Conservation (phyloP, 768 basidiomycete genomes). For the Boletus patriciae region DNA sequence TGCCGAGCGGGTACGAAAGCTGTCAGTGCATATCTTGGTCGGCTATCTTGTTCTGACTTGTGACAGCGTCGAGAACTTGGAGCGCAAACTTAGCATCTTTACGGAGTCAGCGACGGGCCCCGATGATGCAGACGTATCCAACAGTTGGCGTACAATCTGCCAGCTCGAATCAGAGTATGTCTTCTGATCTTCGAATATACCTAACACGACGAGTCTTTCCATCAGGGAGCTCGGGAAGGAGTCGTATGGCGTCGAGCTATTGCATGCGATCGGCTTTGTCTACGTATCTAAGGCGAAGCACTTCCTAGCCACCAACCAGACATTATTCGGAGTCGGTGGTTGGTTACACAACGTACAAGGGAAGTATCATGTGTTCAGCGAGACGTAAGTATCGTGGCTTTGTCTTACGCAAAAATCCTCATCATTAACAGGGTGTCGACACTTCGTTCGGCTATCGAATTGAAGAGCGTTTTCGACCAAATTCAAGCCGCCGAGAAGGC, state of each 20-base stretch:
- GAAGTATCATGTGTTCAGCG: slow-evolving; percentile 91
- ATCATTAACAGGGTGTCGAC: slow-evolving; percentile 66
- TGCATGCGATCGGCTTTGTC: slow-evolving; percentile 85
- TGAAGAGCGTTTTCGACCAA: slow-evolving; percentile 89
- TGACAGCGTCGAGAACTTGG: slow-evolving; percentile 61
- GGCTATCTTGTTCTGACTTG: background rate
- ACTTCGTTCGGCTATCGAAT: slow-evolving; percentile 80
- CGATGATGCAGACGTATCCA: slow-evolving; percentile 64
- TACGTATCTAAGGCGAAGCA: slow-evolving; percentile 84
- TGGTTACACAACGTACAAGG: slow-evolving; percentile 93
- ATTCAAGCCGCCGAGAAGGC: slow-evolving; percentile 88
- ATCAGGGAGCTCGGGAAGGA: slow-evolving; percentile 77
- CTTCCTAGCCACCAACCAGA: slow-evolving; percentile 69
- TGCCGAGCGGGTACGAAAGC: slow-evolving; percentile 69
- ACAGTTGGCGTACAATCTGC: slow-evolving; percentile 77
- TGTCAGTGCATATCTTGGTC: slow-evolving; percentile 33
- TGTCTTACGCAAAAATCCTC: background rate
- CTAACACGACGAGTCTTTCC: slow-evolving; percentile 4
- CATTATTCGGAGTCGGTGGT: slow-evolving; percentile 79
- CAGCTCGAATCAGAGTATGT: slow-evolving; percentile 79
- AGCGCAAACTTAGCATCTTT: slow-evolving; percentile 82
- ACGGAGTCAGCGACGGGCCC: slow-evolving; percentile 78
- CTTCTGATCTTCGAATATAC: background rate
- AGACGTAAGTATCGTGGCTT: slow-evolving; percentile 61
- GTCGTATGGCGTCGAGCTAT: slow-evolving; percentile 82